These are phyloP conservation scores for Neurospora sp. DNA, from an alignment of 495 filamentous ascomycete species.

Conservation along the genomic window DNA sequence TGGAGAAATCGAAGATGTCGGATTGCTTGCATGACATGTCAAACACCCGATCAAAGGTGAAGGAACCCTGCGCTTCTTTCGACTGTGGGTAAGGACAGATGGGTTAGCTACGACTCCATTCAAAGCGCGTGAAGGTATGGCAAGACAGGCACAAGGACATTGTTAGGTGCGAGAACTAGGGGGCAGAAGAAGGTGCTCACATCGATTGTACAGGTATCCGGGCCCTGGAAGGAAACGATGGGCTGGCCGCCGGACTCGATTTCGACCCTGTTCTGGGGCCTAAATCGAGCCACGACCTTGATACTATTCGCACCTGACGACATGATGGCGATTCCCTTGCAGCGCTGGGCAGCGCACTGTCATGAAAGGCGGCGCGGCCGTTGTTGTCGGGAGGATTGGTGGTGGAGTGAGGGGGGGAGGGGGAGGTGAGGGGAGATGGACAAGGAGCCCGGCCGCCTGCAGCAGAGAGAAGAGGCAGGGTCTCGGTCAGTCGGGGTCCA, in stretches of 20 bases:
- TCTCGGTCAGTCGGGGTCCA: slow-evolving; percentile 1
- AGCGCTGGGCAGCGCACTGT: slow-evolving; percentile 27
- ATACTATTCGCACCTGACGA: slow-evolving; percentile 44
- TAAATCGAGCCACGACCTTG: slow-evolving; percentile 91
- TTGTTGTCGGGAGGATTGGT: slow-evolving; percentile 2
- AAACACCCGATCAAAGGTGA: slow-evolving; percentile 97
- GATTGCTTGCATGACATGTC: slow-evolving; percentile 77
- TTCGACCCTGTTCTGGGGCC: slow-evolving; percentile 92
- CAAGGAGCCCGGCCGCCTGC: slow-evolving; percentile 1
- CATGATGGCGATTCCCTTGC: slow-evolving; percentile 32
- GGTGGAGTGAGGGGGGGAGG: slow-evolving; percentile 3
- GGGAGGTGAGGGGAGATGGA: slow-evolving; percentile 1
- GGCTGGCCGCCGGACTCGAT: slow-evolving; percentile 80
- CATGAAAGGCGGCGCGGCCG: slow-evolving; percentile 15
- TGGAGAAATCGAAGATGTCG: slow-evolving; percentile 96
- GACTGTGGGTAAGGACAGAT: slow-evolving; percentile 43
- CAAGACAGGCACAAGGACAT: background rate
- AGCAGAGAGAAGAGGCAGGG: slow-evolving; percentile 1
- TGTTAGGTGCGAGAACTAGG: background rate
- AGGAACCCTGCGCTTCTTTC: slow-evolving; percentile 68
- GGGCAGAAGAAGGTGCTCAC: slow-evolving; percentile 41
- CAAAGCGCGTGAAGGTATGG: background rate
- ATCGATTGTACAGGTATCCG: slow-evolving; percentile 79
- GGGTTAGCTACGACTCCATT: background rate
- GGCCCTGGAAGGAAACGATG: slow-evolving; percentile 78